These are phyloP conservation scores for Monocercomonoides exilis DNA, from an alignment of 78 protist species.

Conservation along the genomic window DNA sequence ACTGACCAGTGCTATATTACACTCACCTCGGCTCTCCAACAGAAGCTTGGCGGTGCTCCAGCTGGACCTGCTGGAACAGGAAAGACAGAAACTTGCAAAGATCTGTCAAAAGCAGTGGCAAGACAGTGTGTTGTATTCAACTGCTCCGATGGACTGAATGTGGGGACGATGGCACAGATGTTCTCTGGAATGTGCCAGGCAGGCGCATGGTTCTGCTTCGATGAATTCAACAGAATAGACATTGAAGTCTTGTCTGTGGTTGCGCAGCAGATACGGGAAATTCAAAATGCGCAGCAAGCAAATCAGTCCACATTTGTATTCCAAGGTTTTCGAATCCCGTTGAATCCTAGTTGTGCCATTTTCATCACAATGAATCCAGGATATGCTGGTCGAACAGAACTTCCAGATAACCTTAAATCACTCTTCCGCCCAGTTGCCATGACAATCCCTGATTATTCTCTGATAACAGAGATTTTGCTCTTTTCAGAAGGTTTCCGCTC, in stretches of 20 bases:
- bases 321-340: constrained; percentile 27
- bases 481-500: constrained; percentile 44
- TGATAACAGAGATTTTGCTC: constrained; percentile 40
- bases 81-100: constrained; percentile 33
- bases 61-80: constrained; percentile 52
- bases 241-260: constrained; percentile 59
- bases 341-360: constrained; percentile 35
- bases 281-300: constrained; percentile 33
- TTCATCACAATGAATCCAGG: constrained; percentile 83
- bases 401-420: constrained; percentile 81
- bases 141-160: constrained; percentile 61
- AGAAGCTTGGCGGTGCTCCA: constrained; percentile 64
- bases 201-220: constrained; percentile 39
- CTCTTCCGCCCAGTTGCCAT: constrained; percentile 67
- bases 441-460: constrained; percentile 62
- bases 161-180: constrained; percentile 56
- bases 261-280: constrained; percentile 28
- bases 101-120: constrained; percentile 30
- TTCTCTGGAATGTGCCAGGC: constrained; percentile 20
- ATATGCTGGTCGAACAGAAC: constrained; percentile 59
- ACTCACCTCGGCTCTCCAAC: constrained; percentile 11
- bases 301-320: constrained; percentile 11
- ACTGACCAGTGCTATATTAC: constrained; percentile 51
- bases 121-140: constrained; percentile 45
- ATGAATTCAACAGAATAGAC: constrained; percentile 63